Conservation (phyloP, 2,329 filamentous ascomycete species). For the Colletotrichum liriopes region DNA sequence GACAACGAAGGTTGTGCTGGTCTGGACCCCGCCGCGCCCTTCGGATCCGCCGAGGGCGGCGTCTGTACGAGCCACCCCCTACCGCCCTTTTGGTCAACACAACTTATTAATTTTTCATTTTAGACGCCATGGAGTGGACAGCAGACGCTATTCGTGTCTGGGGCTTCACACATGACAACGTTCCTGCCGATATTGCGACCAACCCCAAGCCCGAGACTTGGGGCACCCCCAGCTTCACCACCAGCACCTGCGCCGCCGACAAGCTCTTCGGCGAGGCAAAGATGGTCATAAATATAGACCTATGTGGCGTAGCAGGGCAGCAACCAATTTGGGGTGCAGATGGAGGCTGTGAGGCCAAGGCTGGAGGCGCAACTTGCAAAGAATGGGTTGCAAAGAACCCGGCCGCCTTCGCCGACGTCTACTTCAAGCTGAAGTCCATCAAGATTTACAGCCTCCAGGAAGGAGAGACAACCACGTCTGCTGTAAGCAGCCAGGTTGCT, state of each 20-base stretch:
- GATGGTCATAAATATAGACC: conserved; percentile 58
- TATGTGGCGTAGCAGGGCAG: conserved; percentile 78
- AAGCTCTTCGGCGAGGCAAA: conserved; percentile 49
- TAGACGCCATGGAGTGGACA: conserved; percentile 75
- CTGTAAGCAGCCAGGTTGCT: conserved; percentile 6
- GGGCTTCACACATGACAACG: conserved; percentile 71
- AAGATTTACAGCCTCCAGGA: conserved; percentile 51
- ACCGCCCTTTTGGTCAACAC: not conserved
- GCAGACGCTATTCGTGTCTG: conserved; percentile 73
- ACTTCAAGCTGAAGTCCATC: conserved; percentile 62
- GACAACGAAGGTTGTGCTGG: conserved; percentile 59
- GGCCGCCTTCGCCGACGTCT: conserved; percentile 53
- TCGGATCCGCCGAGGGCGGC: conserved; percentile 56
- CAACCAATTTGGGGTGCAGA: conserved; percentile 46
- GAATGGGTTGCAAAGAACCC: conserved; percentile 57
- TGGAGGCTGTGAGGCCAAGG: conserved; percentile 46
- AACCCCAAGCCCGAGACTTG: conserved; percentile 47
- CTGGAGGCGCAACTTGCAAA: conserved; percentile 50
- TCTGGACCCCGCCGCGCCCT: conserved; percentile 56
- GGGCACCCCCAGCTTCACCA: conserved; percentile 48
- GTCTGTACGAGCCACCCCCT: conserved; percentile 52
- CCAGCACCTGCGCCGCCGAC: conserved; percentile 48
- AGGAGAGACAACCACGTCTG: conserved; percentile 1
- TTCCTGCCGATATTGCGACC: conserved; percentile 67
- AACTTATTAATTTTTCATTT: not conserved